Base-by-base conservation (phyloP, 495 filamentous ascomycete species). In the Xylaria flabelliformis region DNA sequence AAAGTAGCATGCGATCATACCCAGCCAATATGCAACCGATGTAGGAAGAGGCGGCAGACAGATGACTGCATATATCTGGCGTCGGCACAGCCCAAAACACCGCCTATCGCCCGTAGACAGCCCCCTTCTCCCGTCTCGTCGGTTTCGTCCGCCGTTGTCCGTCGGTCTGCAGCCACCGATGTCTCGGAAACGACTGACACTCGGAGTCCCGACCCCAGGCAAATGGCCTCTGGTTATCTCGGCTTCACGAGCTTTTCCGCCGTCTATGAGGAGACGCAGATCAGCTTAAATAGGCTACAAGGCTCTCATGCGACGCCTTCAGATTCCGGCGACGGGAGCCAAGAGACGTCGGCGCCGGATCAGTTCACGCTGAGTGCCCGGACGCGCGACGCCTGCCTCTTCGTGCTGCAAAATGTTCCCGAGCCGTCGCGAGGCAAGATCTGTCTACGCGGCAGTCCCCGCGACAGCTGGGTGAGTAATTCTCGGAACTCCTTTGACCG, bases 181-280 rank as follows among this genome's bases (percentile, higher is more conserved):
- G 36, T 41, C 17, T 32, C 15, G n/a, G 69, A 71, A 24, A 70
- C 55, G 12, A 21, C 51, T 44, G 53, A 48, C 44, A 61, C 29
- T 70, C 64, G 67, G 34, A 74, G 48, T 29, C 44, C 71, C 76
- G 12, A 78, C 74, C 80, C 85, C 79, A 72, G 83, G 41, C 79
- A 79, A 8, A 74, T 74, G 39, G 77, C 77, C 8, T 79, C 83
- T 13, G 85, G 85, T 0, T 88, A 87, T 68, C 72, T 88, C 17
- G 86, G 87, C 26, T 84, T 83, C 12, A 87, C 83, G 0, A 86
- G 84, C 70, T 88, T 82, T 70, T 85, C 85, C 3, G 82, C 85
- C 36, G 83, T 88, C 21, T 84, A 83, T 39, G 75, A 80, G 7
- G 85, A 85, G 26, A 76, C 78, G 1, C 74, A 79, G 24, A 73